phyloP scores from a whole-genome alignment of 805 yeast species.

The Lipomyces kockii region DNA sequence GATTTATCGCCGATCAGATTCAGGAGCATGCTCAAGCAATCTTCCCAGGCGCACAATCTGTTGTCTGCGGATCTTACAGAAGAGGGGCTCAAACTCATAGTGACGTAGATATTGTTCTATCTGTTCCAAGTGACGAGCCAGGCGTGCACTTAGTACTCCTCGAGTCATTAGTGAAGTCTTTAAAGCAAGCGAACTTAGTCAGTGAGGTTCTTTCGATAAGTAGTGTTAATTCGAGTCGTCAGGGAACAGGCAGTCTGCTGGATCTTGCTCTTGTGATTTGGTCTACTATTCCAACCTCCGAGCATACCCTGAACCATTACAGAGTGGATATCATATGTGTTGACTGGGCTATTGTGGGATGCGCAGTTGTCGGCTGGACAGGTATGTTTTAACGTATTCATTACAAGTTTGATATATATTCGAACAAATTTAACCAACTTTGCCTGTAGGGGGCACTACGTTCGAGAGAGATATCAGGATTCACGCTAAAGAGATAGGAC shows the following conservation, averaged over 20 bases:
- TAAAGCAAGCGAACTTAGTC: constrained; percentile 20
- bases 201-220: constrained; percentile 23
- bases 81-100: constrained; percentile 24
- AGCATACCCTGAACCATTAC: constrained; percentile 11
- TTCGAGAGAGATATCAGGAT: constrained; percentile 35
- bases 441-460: constrained; percentile 29
- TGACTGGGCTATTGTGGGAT: constrained; percentile 33
- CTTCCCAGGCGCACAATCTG: constrained; percentile 10
- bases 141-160: constrained; percentile 23
- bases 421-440: background rate
- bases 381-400: constrained; percentile 19
- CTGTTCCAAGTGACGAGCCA: constrained; percentile 16
- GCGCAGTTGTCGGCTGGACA: constrained; percentile 39
- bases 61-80: constrained; percentile 36
- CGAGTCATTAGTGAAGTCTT: constrained; percentile 12
- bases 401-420: background rate
- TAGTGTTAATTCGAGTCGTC: constrained; percentile 3
- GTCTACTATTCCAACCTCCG: constrained; percentile 19
- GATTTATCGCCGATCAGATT: constrained; percentile 20
- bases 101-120: constrained; percentile 35
- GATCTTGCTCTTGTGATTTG: constrained; percentile 34
- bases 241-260: constrained; percentile 1
- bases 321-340: constrained; percentile 36
- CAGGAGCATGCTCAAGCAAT: constrained; percentile 13
- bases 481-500: constrained; percentile 20